A percentile compares a stretch with the other conserved stretches of the same genome.
Evolutionary conservation across 768 basidiomycete genomes (phyloP).

Genomic region (Omphalotus guepiniiformis): DNA sequence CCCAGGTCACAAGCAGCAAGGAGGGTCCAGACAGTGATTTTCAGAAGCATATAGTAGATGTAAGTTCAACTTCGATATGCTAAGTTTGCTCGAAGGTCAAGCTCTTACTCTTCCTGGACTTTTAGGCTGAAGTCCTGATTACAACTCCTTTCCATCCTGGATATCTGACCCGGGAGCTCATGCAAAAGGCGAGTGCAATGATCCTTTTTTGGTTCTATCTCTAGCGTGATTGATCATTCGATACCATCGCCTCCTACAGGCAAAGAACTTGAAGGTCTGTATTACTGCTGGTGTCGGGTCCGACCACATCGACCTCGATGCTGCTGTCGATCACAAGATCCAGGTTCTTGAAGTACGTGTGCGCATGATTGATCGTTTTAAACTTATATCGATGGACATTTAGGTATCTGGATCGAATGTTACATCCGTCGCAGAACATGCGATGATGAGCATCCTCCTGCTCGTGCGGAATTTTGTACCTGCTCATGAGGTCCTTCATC

Average conservation of each 20-base stretch:
- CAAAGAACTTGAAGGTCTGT: constrained; percentile 85
- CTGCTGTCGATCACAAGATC: constrained; percentile 74
- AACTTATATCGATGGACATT: background rate
- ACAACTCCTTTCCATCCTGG: constrained; percentile 87
- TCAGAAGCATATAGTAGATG: constrained; percentile 78
- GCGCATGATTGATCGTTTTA: constrained; percentile 8
- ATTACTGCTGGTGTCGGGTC: constrained; percentile 90
- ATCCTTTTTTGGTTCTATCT: background rate
- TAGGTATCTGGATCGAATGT: constrained; percentile 86
- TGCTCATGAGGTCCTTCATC: too few relatives aligned
- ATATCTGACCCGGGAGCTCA: constrained; percentile 69
- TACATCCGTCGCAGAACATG: constrained; percentile 88
- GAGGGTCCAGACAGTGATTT: constrained; percentile 79
- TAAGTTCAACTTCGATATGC: constrained; percentile 36
- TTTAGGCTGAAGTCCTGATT: constrained; percentile 72
- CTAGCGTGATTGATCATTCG: too few relatives aligned
- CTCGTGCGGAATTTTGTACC: constrained; percentile 89
- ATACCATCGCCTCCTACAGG: constrained; percentile 35
- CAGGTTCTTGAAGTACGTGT: constrained; percentile 64
- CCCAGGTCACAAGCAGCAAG: constrained; percentile 80
- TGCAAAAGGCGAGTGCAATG: constrained; percentile 60
- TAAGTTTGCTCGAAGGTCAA: background rate
- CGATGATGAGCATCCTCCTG: constrained; percentile 84
- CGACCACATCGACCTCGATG: constrained; percentile 88
- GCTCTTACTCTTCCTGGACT: background rate